Conservation (phyloP, 768 basidiomycete species). For the Naematelia aurantialba region DNA sequence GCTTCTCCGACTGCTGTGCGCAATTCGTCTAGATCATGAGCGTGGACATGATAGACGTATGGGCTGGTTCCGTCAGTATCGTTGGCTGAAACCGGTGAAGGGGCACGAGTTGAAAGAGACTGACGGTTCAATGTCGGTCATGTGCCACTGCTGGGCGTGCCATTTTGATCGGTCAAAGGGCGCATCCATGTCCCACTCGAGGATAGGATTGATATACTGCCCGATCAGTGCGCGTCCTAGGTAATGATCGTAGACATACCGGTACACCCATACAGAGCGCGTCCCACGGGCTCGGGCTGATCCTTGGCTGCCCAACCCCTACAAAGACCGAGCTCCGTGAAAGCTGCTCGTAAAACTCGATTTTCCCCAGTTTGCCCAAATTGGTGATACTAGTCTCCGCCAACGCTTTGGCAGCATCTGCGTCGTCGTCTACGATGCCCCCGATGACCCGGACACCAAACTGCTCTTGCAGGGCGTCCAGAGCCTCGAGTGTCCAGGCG, state of each 20-base stretch:
- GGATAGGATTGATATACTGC: slow-evolving; percentile 44
- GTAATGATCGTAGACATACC: slow-evolving; percentile 17
- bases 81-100: neutral
- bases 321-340: slow-evolving; percentile 32
- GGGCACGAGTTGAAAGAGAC: too few species aligned
- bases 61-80: slow-evolving; percentile 20
- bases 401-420: slow-evolving; percentile 8
- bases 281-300: slow-evolving; percentile 43
- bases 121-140: slow-evolving; percentile 43
- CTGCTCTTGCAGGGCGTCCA: slow-evolving; percentile 14
- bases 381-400: slow-evolving; percentile 26
- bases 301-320: slow-evolving; percentile 35
- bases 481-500: slow-evolving; percentile 28
- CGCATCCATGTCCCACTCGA: slow-evolving; percentile 35
- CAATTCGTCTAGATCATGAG: slow-evolving; percentile 30
- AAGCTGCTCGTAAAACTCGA: slow-evolving; percentile 31
- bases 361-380: slow-evolving; percentile 31
- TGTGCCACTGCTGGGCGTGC: slow-evolving; percentile 42
- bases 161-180: slow-evolving; percentile 34
- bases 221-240: slow-evolving; percentile 6
- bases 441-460: slow-evolving; percentile 24
- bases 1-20: slow-evolving; percentile 23
- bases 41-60: slow-evolving; percentile 38
- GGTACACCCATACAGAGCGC: slow-evolving; percentile 43
- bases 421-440: slow-evolving; percentile 37